Conservation (phyloP, 2,329 filamentous ascomycete species). For the Sporothrix phasma region DNA sequence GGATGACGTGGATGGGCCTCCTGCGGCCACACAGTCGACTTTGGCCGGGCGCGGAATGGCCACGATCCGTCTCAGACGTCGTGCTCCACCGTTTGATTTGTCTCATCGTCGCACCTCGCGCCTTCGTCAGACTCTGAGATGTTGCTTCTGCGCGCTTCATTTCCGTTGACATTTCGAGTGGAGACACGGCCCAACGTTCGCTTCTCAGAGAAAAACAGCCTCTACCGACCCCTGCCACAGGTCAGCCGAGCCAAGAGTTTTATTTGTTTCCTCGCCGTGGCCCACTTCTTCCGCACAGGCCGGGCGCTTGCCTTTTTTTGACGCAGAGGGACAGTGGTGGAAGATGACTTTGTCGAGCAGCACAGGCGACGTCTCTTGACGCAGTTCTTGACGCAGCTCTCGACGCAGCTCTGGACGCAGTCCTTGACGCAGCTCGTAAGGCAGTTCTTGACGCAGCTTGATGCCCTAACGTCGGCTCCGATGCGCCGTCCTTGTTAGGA, state of each 20-base stretch:
- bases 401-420: no score
- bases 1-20: neutral
- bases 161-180: slow-evolving; percentile 2
- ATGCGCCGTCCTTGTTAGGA: no score
- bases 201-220: neutral
- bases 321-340: neutral
- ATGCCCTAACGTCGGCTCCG: no score
- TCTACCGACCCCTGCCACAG: slow-evolving; percentile 4
- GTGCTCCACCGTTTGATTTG: neutral
- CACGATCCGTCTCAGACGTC: neutral
- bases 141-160: neutral
- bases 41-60: neutral
- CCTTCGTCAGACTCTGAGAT: neutral
- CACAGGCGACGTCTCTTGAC: no score
- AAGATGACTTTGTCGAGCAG: neutral
- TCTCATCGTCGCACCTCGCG: neutral
- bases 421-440: no score
- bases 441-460: no score
- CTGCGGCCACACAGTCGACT: neutral
- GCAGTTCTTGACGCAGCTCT: no score
- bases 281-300: neutral
- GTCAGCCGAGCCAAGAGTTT: neutral
- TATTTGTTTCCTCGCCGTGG: neutral
- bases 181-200: neutral
- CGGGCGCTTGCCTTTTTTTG: slow-evolving; percentile 5